Evolutionary conservation across 805 yeast species (phyloP).

Genomic region (Lipomyces kockii): DNA sequence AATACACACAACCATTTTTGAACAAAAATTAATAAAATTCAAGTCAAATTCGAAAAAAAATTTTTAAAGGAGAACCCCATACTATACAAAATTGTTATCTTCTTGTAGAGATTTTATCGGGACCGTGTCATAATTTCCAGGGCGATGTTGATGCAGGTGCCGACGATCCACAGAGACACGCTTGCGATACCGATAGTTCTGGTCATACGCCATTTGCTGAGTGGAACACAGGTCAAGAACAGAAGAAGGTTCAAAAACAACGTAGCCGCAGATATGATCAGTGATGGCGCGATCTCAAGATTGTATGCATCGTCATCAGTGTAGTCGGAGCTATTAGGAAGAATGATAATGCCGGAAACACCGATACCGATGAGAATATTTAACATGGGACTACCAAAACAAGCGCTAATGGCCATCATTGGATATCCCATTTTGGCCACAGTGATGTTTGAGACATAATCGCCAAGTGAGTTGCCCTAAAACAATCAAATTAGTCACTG

Average conservation of each 20-base stretch:
- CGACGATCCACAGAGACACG: constrained; percentile 51
- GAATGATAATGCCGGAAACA: constrained; percentile 62
- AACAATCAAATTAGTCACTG: background rate
- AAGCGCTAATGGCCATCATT: constrained; percentile 90
- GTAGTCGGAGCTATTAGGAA: constrained; percentile 34
- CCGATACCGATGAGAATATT: constrained; percentile 83
- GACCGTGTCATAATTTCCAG: constrained; percentile 15
- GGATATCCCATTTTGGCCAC: constrained; percentile 82
- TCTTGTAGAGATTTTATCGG: background rate
- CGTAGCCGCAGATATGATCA: constrained; percentile 51
- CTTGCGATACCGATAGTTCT: constrained; percentile 48
- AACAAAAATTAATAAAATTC: background rate
- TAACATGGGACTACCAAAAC: constrained; percentile 90
- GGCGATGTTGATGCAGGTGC: constrained; percentile 42
- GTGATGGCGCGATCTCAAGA: constrained; percentile 48
- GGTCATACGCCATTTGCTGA: constrained; percentile 51
- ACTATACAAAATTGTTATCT: background rate
- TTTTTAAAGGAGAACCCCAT: background rate
- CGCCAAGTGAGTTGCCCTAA: constrained; percentile 87
- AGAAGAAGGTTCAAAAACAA: constrained; percentile 49
- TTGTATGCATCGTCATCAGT: constrained; percentile 37
- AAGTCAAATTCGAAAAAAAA: background rate
- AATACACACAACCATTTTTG: background rate
- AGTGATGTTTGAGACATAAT: constrained; percentile 78
- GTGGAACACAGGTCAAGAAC: constrained; percentile 49